phyloP scores from a whole-genome alignment of 371 early-diverging fungal species.

The Mortierella sp. region DNA sequence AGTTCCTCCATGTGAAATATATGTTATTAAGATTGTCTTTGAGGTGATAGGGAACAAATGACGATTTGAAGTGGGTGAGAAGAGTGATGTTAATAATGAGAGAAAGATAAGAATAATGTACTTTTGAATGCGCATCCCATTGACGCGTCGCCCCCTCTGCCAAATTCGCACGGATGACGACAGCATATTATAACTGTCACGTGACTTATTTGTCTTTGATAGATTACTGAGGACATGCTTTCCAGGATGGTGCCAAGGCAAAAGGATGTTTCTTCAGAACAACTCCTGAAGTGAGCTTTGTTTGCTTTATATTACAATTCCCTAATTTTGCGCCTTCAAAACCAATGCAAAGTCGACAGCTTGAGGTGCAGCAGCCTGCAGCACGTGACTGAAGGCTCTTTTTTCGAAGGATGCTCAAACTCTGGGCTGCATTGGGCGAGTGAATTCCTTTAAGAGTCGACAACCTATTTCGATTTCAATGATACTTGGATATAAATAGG shows the following conservation, averaged over 20 bases:
- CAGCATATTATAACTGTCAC: not conserved
- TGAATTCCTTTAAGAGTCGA: slow-evolving; percentile 5
- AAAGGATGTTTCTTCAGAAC: too few species aligned
- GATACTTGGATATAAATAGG: slow-evolving; percentile 6
- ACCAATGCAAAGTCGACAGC: slow-evolving; percentile 18
- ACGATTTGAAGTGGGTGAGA: not conserved
- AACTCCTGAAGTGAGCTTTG: too few species aligned
- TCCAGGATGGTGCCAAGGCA: too few species aligned
- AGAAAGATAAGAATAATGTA: not conserved
- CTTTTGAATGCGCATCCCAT: slow-evolving; percentile 6
- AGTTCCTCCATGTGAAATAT: slow-evolving; percentile 52
- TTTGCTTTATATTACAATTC: too few species aligned
- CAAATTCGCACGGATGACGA: not conserved
- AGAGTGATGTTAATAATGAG: not conserved
- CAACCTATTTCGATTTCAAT: not conserved
- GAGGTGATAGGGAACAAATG: slow-evolving; percentile 2
- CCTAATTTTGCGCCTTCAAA: too few species aligned
- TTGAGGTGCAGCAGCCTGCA: not conserved
- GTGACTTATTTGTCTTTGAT: too few species aligned
- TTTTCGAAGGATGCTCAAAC: not conserved
- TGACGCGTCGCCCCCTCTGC: slow-evolving; percentile 34
- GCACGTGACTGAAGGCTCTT: not conserved
- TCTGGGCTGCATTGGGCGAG: not conserved
- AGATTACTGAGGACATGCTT: too few species aligned
- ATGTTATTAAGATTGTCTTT: not conserved